Base-by-base conservation (phyloP, 2,329 filamentous ascomycete genomes). In the Diaporthe sp. region DNA sequence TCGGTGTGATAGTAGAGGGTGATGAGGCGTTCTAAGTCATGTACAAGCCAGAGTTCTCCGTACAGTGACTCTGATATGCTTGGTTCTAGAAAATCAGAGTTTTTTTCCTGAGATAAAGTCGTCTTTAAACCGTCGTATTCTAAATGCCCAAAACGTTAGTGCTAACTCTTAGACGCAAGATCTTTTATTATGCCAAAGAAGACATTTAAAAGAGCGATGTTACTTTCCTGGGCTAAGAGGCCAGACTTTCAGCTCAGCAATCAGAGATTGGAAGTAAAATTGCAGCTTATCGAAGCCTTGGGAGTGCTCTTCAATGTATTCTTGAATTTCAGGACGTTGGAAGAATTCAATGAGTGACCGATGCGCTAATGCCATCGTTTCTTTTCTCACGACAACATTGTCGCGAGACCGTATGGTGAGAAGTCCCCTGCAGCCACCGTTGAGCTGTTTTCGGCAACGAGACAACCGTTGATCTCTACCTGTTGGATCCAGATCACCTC, bases 281-380 rank as follows among this genome's bases (percentile, higher is more conserved):
- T 34, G 6, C 4, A 73, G 10, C 13, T 8, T 73, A 9, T 73
- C 58, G 17, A 73, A 73, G n/a, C 44, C 70, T 39, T 65, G 12
- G 0, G n/a, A 51, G 22, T 73, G 58, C 6, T 53, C 17, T 17
- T 73, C 57, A 12, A 73, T 8, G n/a, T 4, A 39, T 5, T 0
- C 6, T 22, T 12, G 22, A 28, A 73, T 5, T 19, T 65, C 70
- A 15, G 58, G 22, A 1, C 25, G 15, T 42, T 73, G 7, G 10
- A 73, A 65, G 7, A 73, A 73, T 6, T 73, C 70, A 19, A 65
- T 28, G n/a, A 73, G 57, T 31, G 70, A 73, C 0, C 70, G 70
- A 25, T 73, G 70, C 1, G 58, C 7, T n/a, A 73, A 31, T n/a
- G 15, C n/a, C 10, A 55, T 58, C 5, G 9, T 31, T 22, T 73